Evolutionary conservation across 495 filamentous ascomycete genomes (phyloP), one percentile per base, ranked within the genome.

Genomic region (Tetracladium marchalianum): DNA sequence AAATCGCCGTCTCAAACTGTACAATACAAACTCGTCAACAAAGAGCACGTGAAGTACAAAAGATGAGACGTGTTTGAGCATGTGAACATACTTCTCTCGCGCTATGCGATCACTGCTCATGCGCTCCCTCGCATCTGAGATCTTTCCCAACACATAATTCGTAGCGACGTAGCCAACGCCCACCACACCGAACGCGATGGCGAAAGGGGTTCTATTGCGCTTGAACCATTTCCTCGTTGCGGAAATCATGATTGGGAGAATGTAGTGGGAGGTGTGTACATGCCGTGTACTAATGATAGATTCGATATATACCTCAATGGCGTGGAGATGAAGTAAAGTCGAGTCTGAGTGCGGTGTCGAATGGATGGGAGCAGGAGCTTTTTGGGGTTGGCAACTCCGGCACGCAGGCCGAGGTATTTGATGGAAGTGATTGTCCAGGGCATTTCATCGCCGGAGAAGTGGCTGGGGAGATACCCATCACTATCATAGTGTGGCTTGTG

Each of bases 61-160:
- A 35, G n/a, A 18, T 31, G 15, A 32, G 4, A 33, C 15, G n/a
- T n/a, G n/a, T n/a, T 27, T 27, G 22, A 27, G 15, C 31, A 31
- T 27, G 36, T 44, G 15, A n/a, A 66, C 80, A 58, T 67, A 96
- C 92, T 97, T 97, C 65, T 97, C 92, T 54, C 84, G 84, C 37
- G 93, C 87, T 60, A 96, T 92, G 46, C 89, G 80, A 55, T 97
- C 93, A 65, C 84, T 86, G 61, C 80, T 92, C 86, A 94, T 90
- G 58, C 90, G 89, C 69, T 95, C 87, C 51, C 87, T 77, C 45
- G 90, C 86, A 62, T 98, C 89, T 31, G 82, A 82, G 49, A 97
- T 78, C 75, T 95, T 97, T 47, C 71, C 77, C 55, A 94, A 52
- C 43, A 95, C 79, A 82, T 96, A 98, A 66, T 93, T 84, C 16